Percentiles rank a stretch among this genome's conserved stretches.
These are phyloP conservation scores for Penicillium egyptiacum DNA, from an alignment of 495 filamentous ascomycete genomes.

Conservation along the genomic window DNA sequence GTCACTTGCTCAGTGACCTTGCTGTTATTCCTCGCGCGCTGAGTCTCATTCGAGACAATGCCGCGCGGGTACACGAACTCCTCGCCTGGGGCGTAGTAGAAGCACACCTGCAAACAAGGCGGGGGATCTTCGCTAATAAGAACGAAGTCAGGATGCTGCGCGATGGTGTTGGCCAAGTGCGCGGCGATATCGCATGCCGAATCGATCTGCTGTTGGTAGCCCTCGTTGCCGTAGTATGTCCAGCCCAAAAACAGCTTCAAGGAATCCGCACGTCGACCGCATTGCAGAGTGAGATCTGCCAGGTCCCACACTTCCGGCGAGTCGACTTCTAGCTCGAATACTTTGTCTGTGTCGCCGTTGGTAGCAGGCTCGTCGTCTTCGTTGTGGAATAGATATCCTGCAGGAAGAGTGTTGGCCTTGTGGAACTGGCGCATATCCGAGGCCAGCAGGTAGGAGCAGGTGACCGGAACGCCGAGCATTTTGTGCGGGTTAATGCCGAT, in stretches of 20 bases:
- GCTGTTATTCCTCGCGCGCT: conserved; percentile 62
- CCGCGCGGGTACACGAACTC: conserved; percentile 43
- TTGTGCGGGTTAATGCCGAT: conserved; percentile 92
- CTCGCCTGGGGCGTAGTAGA: conserved; percentile 72
- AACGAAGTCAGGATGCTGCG: conserved; percentile 56
- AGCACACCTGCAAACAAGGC: conserved; percentile 92
- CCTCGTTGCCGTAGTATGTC: conserved; percentile 77
- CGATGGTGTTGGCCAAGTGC: conserved; percentile 61
- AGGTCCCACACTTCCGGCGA: conserved; percentile 77
- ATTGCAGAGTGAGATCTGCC: conserved; percentile 91
- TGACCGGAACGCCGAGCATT: conserved; percentile 89
- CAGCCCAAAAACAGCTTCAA: conserved; percentile 86
- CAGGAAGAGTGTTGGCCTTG: conserved; percentile 78
- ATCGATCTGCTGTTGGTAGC: conserved; percentile 65
- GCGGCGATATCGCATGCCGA: conserved; percentile 64
- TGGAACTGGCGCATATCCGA: conserved; percentile 74
- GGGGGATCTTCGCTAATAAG: conserved; percentile 74
- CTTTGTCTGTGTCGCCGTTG: conserved; percentile 14
- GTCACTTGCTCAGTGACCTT: conserved; percentile 68
- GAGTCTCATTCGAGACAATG: conserved; percentile 37
- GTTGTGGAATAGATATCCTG: conserved; percentile 83
- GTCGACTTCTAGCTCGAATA: conserved; percentile 34
- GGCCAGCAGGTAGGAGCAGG: conserved; percentile 86
- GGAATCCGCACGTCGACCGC: conserved; percentile 79
- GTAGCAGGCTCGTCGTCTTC: conserved; percentile 28